Evolutionary conservation across 176 grass and related monocot genomes (phyloP).

Genomic region (Oryza glumipatula): DNA sequence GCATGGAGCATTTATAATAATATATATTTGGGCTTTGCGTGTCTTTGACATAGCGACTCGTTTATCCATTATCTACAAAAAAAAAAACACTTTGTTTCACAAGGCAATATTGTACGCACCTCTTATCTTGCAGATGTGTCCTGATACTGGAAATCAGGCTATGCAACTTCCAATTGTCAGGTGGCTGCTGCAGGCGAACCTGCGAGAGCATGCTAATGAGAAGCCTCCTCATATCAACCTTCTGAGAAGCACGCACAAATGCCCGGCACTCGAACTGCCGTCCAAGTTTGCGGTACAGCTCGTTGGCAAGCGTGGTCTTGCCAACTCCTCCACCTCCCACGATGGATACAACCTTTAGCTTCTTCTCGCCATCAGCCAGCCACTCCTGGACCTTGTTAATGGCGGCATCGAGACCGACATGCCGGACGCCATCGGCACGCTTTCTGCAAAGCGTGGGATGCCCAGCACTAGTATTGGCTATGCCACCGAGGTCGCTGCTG

Average conservation of each 20-base stretch:
- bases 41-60: no score
- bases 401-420: neutral
- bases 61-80: no score
- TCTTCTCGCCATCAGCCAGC: neutral
- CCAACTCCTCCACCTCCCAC: conserved; percentile 30
- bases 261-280: conserved; percentile 26
- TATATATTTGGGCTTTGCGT: no score
- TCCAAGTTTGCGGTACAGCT: conserved; percentile 22
- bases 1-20: no score
- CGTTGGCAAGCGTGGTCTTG: conserved; percentile 17
- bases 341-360: conserved; percentile 22
- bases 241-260: conserved; percentile 9
- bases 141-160: conserved; percentile 29
- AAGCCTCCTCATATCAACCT: conserved; percentile 35
- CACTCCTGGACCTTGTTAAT: conserved; percentile 8
- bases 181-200: conserved; percentile 3
- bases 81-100: neutral
- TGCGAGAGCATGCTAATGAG: conserved; percentile 40
- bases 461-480: neutral
- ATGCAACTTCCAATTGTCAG: conserved; percentile 14
- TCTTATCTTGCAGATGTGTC: conserved; percentile 42
- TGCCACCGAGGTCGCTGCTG: neutral
- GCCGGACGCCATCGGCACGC: neutral
- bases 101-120: neutral
- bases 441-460: no score